Base-by-base conservation (phyloP, 2,329 filamentous ascomycete species). In the Aspergillus cejpii region DNA sequence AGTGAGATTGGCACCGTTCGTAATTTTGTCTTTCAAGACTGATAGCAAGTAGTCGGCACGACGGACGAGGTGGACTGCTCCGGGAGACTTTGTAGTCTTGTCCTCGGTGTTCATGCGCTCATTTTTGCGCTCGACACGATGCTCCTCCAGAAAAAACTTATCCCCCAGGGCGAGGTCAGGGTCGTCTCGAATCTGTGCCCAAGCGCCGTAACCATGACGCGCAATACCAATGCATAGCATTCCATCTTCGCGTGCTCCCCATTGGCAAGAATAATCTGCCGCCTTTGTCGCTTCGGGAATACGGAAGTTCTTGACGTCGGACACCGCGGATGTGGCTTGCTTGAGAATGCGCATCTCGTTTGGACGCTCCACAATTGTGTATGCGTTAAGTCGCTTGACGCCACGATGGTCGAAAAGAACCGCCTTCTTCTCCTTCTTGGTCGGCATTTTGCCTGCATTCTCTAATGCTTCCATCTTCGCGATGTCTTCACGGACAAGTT, bases 401-500 rank as follows among this genome's bases (percentile, higher is more conserved):
- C 90, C 88, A 37, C 85, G 84, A 67, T 90, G 95, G 63, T 97
- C 90, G 58, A 98, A 96, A 36, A 98, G 74, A 14, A 98, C 87
- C 0, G 92, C 92, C 68, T 98, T 98, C 67, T 88, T 88, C 63
- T 98, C 92, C 67, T 98, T 98, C 73, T 97, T 96, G 0, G 91
- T 94, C 43, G 94, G 70, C 2, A 82, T 77, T 63, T 92, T 94
- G 61, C 87, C 87, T 51, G 85, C 74, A 17, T 74, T 81, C 65
- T 92, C 87, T 56, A 83, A 65, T 11, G 77, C 77, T 47, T 78
- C 76, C 43, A 84, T 71, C 47, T 79, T 74, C 24, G 76, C 74
- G 37, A 76, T 71, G 50, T 95, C 88, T 59, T 89, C 87, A 50
- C 85, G 82, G 26, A 89, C 79, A 14, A 94, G 76, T 21, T 71